Conservation (phyloP, 768 basidiomycete genomes). For the Rhizopogon vulgaris region DNA sequence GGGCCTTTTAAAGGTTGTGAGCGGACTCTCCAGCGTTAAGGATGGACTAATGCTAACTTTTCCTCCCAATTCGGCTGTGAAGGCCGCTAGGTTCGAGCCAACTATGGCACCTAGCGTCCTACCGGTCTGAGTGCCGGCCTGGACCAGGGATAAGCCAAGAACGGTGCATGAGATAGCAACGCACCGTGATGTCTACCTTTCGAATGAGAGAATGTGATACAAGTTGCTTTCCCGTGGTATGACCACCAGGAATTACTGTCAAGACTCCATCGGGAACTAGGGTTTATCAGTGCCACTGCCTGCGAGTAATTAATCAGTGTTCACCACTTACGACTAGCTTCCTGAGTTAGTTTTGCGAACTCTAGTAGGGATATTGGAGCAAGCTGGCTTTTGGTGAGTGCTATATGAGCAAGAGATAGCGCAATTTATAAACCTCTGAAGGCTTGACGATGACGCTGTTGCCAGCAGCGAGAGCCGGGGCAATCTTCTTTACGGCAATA, state of each 20-base stretch:
- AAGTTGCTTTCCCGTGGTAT: constrained; percentile 56
- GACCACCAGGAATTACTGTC: constrained; percentile 69
- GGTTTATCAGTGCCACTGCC: neutral
- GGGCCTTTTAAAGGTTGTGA: constrained; percentile 44
- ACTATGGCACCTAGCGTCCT: constrained; percentile 67
- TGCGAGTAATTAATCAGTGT: neutral
- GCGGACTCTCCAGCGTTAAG: neutral
- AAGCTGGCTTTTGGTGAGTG: constrained; percentile 32
- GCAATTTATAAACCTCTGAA: constrained; percentile 48
- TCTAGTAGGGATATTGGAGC: constrained; percentile 78
- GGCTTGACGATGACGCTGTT: constrained; percentile 82
- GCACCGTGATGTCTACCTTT: constrained; percentile 82
- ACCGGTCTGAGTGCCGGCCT: constrained; percentile 79
- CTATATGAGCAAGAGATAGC: neutral
- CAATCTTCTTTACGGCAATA: constrained; percentile 86
- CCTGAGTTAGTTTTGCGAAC: constrained; percentile 57
- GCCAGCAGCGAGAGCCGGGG: constrained; percentile 78
- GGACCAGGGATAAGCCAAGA: neutral
- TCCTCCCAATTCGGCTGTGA: constrained; percentile 82
- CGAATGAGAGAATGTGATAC: constrained; percentile 59
- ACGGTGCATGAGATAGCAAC: constrained; percentile 9
- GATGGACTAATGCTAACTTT: constrained; percentile 41
- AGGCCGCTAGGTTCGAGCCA: constrained; percentile 66
- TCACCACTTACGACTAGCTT: constrained; percentile 54
- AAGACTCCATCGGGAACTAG: constrained; percentile 75